Evolutionary conservation across 371 early-diverging fungal genomes (phyloP).

Genomic region (Mycotypha africana): DNA sequence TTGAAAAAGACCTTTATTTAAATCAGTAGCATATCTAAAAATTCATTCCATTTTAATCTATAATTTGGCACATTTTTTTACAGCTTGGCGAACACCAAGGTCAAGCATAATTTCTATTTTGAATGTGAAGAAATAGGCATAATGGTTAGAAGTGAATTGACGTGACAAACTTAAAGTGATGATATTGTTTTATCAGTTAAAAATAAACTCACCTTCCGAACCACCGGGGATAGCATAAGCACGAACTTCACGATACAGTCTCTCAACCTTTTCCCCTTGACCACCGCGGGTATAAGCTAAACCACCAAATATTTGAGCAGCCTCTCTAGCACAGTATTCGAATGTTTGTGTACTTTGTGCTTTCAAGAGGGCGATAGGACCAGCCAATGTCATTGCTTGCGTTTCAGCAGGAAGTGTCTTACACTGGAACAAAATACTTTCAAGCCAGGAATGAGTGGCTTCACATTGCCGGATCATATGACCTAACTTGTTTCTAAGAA

Average conservation of each 20-base stretch:
- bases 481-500: slow-evolving; percentile 65
- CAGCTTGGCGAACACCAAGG: slow-evolving; percentile 69
- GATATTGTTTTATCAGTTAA: too few species aligned
- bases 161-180: too few species aligned
- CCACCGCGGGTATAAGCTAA: slow-evolving; percentile 75
- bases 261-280: slow-evolving; percentile 84
- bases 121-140: slow-evolving; percentile 35
- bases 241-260: slow-evolving; percentile 79
- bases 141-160: neutral
- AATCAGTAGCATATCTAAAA: too few species aligned
- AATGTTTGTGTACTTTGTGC: slow-evolving; percentile 83
- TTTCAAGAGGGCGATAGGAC: slow-evolving; percentile 85
- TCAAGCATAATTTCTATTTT: slow-evolving; percentile 76
- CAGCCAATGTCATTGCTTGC: slow-evolving; percentile 73
- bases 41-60: too few species aligned
- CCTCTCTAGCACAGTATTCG: slow-evolving; percentile 86
- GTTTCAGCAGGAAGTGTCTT: slow-evolving; percentile 59
- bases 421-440: slow-evolving; percentile 63
- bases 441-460: slow-evolving; percentile 86
- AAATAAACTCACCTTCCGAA: slow-evolving; percentile 53
- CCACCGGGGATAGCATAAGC: slow-evolving; percentile 86
- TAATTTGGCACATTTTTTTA: slow-evolving; percentile 40
- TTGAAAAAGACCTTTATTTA: too few species aligned
- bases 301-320: slow-evolving; percentile 91
- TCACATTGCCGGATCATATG: slow-evolving; percentile 84